phyloP scores from a whole-genome alignment of 306 rosid species.

The Aeschynomene evenia region DNA sequence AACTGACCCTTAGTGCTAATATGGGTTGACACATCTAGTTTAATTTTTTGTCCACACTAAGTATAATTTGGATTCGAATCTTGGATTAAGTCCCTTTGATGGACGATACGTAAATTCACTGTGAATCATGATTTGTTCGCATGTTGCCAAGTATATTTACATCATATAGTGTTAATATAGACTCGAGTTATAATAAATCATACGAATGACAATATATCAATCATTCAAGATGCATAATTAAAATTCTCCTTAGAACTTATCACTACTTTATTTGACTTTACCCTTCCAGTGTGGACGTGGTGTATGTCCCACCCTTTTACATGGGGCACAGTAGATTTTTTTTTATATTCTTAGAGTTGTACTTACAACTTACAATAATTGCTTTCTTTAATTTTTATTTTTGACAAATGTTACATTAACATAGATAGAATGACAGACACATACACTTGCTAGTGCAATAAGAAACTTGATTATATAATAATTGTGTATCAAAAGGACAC shows the following conservation, averaged over 20 bases:
- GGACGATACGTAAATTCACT: too few species aligned
- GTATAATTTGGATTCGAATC: too few species aligned
- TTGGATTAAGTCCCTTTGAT: too few species aligned
- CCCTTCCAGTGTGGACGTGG: neutral
- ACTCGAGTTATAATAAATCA: too few species aligned
- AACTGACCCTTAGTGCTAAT: too few species aligned
- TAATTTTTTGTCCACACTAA: too few species aligned
- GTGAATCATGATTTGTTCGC: too few species aligned
- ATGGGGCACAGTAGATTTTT: neutral
- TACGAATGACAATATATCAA: too few species aligned
- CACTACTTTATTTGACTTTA: neutral
- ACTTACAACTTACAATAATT: conserved; percentile 28
- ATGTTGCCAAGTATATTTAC: too few species aligned
- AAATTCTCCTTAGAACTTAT: neutral
- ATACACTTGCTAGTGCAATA: conserved; percentile 32
- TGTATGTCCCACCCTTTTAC: conserved; percentile 38
- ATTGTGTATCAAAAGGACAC: conserved; percentile 21
- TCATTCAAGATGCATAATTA: too few species aligned
- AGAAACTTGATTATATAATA: conserved; percentile 30
- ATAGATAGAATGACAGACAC: conserved; percentile 20
- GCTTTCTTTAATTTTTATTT: neutral
- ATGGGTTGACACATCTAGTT: too few species aligned
- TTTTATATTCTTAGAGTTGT: conserved; percentile 33
- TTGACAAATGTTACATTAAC: neutral
- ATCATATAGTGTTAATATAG: too few species aligned